Evolutionary conservation across 2,329 filamentous ascomycete genomes (phyloP).

Genomic region (Akanthomyces lecanii): DNA sequence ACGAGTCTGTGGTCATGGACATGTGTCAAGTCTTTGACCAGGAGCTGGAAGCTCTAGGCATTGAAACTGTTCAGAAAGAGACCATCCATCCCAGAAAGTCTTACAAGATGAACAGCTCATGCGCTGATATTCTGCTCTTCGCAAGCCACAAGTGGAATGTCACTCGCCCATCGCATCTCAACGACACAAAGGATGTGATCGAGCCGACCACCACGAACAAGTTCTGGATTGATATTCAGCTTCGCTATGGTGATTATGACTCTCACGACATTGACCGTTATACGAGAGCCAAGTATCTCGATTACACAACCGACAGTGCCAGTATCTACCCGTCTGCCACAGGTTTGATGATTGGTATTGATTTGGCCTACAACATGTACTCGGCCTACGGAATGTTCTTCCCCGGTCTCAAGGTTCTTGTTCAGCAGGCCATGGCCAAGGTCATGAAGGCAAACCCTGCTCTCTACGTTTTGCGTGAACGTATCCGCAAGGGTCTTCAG

Average conservation of each 20-base stretch:
- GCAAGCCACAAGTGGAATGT: conserved; percentile 99
- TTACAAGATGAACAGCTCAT: conserved; percentile 99
- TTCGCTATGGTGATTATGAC: conserved; percentile 97
- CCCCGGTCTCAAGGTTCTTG: conserved; percentile 88
- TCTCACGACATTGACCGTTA: conserved; percentile 98
- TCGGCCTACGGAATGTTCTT: conserved; percentile 99
- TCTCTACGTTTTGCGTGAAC: conserved; percentile 90
- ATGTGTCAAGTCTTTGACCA: conserved; percentile 98
- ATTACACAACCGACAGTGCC: conserved; percentile 98
- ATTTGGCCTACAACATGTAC: conserved; percentile 96
- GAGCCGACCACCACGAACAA: conserved; percentile 95
- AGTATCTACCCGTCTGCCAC: conserved; percentile 97
- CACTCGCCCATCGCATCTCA: conserved; percentile 84
- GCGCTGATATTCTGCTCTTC: conserved; percentile 93
- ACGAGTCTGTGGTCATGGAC: conserved; percentile 98
- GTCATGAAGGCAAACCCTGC: conserved; percentile 99
- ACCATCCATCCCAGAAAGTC: conserved; percentile 98
- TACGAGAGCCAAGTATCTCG: conserved; percentile 93
- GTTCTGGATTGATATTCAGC: conserved; percentile 97
- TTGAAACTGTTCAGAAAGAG: conserved; percentile 98
- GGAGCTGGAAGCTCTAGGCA: conserved; percentile 89
- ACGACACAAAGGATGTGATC: conserved; percentile 94
- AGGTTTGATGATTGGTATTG: conserved; percentile 95
- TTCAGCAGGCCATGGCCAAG: conserved; percentile 99
- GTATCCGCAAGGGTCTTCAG: conserved; percentile 96